A percentile compares a stretch with the other conserved stretches of the same genome.
Conservation (phyloP, 495 filamentous ascomycete species). For the Cercophora newfieldiana region DNA sequence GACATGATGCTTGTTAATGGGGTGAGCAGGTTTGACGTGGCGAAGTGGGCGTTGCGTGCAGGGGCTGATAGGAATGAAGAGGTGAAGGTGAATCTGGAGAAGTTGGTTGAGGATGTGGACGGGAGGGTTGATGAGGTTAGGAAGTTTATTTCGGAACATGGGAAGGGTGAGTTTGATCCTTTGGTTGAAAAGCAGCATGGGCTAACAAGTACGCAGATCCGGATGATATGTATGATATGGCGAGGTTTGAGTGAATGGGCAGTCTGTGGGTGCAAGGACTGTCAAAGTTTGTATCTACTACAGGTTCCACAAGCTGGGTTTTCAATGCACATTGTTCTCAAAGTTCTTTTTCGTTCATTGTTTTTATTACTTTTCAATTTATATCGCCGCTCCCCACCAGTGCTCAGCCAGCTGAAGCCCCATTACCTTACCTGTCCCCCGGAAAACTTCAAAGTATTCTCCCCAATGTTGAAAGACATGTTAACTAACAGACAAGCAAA, state of each 20-base stretch:
- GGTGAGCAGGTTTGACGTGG: constrained; percentile 64
- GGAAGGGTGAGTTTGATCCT: constrained; percentile 37
- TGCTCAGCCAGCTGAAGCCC: too few relatives aligned
- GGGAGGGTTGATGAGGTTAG: constrained; percentile 52
- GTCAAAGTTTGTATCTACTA: too few relatives aligned
- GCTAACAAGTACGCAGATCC: constrained; percentile 45
- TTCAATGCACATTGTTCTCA: too few relatives aligned
- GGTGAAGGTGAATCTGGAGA: constrained; percentile 49
- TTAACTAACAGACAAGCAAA: too few relatives aligned
- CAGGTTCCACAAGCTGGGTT: too few relatives aligned
- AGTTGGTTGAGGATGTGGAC: constrained; percentile 49
- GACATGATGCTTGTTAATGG: constrained; percentile 72
- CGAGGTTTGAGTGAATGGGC: constrained; percentile 25
- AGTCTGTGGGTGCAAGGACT: too few relatives aligned
- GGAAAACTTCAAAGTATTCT: too few relatives aligned
- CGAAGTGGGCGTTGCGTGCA: constrained; percentile 51
- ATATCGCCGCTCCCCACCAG: too few relatives aligned
- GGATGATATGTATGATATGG: constrained; percentile 41
- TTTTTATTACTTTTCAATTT: too few relatives aligned
- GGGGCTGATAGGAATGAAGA: constrained; percentile 44
- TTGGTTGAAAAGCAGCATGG: not conserved
- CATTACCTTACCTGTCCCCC: too few relatives aligned
- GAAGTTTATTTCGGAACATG: constrained; percentile 57
- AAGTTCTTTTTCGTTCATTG: too few relatives aligned
- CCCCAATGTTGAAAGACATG: too few relatives aligned